These are phyloP conservation scores for Agrostemma githago DNA, from an alignment of 148 eudicot species.

Conservation along the genomic window DNA sequence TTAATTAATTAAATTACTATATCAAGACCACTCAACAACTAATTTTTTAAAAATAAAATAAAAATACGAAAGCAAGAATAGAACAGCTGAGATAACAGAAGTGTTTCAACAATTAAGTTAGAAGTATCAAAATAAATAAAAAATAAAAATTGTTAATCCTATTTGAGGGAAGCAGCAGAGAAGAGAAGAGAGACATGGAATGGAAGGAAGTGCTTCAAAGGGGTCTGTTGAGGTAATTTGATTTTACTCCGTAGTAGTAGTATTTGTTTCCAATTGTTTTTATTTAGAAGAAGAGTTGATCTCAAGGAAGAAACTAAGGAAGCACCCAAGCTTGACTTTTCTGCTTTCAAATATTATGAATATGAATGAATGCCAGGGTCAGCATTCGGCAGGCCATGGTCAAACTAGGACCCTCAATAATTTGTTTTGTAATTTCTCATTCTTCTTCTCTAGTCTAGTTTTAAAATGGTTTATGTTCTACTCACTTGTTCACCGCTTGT, in stretches of 20 bases:
- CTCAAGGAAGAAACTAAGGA: neutral
- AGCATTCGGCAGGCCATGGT: neutral
- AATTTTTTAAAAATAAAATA: conserved; percentile 21
- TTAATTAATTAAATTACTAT: neutral
- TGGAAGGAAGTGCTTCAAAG: neutral
- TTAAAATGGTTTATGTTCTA: too few species aligned
- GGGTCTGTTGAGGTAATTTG: neutral
- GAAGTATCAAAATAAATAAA: too few species aligned
- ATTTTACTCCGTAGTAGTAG: neutral
- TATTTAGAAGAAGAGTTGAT: too few species aligned
- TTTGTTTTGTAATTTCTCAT: neutral
- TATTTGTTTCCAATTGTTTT: too few species aligned
- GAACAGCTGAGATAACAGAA: conserved; percentile 16
- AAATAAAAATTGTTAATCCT: too few species aligned
- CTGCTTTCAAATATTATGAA: neutral
- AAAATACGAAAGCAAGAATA: neutral
- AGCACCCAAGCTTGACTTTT: conserved; percentile 16
- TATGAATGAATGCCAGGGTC: neutral
- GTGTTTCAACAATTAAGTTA: conserved; percentile 25
- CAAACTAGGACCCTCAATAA: conserved; percentile 4
- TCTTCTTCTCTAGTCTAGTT: neutral
- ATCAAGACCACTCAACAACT: conserved; percentile 11
- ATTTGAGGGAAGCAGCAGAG: neutral
- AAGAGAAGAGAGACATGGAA: neutral
- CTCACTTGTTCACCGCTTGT: neutral